Evolutionary conservation across 1,139 yeast species (phyloP).

Genomic region (Debaryomyces robertsiae): DNA sequence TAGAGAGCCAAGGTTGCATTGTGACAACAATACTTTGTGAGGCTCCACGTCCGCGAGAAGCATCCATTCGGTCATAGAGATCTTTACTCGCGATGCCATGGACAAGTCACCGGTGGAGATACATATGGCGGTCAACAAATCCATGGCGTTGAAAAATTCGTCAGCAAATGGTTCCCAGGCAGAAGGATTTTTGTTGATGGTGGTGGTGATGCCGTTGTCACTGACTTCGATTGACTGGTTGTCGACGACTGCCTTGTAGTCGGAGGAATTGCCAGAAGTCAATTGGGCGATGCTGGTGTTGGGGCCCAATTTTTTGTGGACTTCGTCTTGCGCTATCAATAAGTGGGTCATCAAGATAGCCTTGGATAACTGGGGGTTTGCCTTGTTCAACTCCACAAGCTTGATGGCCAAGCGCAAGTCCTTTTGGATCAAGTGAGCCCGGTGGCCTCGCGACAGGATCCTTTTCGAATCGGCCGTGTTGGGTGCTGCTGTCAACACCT

Average conservation of each 20-base stretch:
- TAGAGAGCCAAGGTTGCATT: constrained; percentile 73
- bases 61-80: constrained; percentile 75
- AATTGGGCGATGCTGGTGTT: constrained; percentile 9
- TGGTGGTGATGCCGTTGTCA: constrained; percentile 22
- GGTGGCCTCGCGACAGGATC: constrained; percentile 28
- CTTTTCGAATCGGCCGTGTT: constrained; percentile 24
- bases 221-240: constrained; percentile 22
- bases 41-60: constrained; percentile 68
- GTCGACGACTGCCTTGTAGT: constrained; percentile 20
- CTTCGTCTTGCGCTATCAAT: constrained; percentile 59
- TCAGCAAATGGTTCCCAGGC: constrained; percentile 75
- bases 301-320: constrained; percentile 24
- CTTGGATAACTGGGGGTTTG: constrained; percentile 55
- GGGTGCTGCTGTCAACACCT: constrained; percentile 49
- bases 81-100: constrained; percentile 63
- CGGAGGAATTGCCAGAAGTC: constrained; percentile 7
- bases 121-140: constrained; percentile 67
- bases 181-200: constrained; percentile 38
- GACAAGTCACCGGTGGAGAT: constrained; percentile 66
- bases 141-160: constrained; percentile 75
- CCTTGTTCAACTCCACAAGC: constrained; percentile 57
- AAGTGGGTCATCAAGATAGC: constrained; percentile 66
- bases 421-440: constrained; percentile 68
- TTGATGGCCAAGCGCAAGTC: constrained; percentile 72
- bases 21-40: constrained; percentile 63